These are phyloP conservation scores for Colletotrichum nymphaeae DNA, from an alignment of 2,329 filamentous ascomycete genomes.

Conservation along the genomic window DNA sequence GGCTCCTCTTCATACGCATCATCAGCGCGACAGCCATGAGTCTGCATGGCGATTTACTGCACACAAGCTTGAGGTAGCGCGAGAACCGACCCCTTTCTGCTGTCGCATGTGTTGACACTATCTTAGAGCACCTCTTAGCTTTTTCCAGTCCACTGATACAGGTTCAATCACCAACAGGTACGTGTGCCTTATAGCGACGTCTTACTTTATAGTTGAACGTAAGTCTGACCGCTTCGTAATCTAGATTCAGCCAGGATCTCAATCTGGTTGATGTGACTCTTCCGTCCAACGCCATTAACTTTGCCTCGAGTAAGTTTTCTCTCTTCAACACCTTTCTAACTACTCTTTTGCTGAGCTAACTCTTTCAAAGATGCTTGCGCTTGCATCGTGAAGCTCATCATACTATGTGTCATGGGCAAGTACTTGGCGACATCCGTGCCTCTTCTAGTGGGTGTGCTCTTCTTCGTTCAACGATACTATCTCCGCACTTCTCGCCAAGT, in stretches of 20 bases:
- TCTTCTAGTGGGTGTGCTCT: slow-evolving; percentile 40
- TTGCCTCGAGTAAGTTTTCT: not conserved
- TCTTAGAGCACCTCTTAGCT: slow-evolving; percentile 1
- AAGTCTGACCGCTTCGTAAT: not conserved
- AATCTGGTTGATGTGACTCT: not conserved
- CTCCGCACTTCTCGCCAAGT: slow-evolving; percentile 46
- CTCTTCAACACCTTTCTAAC: not conserved
- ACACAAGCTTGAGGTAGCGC: not conserved
- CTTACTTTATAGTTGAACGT: not conserved
- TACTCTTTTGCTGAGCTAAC: not conserved
- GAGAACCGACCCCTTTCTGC: too few relatives aligned
- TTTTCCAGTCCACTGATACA: slow-evolving; percentile 12
- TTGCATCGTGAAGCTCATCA: slow-evolving; percentile 9
- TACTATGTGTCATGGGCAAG: slow-evolving; percentile 9
- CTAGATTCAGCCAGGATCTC: slow-evolving; percentile 12
- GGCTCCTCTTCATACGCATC: slow-evolving; percentile 20
- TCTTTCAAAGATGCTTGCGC: not conserved
- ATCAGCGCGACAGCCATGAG: slow-evolving; percentile 5
- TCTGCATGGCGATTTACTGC: slow-evolving; percentile 8
- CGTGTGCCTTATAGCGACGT: not conserved
- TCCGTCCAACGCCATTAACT: slow-evolving; percentile 1
- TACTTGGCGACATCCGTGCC: slow-evolving; percentile 42
- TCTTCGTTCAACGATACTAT: slow-evolving; percentile 39
- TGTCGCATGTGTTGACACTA: not conserved
- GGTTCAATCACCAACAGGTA: slow-evolving; percentile 7